Conservation (phyloP, 1,284 basidiomycete genomes). For the Singerocomus inundabilis region DNA sequence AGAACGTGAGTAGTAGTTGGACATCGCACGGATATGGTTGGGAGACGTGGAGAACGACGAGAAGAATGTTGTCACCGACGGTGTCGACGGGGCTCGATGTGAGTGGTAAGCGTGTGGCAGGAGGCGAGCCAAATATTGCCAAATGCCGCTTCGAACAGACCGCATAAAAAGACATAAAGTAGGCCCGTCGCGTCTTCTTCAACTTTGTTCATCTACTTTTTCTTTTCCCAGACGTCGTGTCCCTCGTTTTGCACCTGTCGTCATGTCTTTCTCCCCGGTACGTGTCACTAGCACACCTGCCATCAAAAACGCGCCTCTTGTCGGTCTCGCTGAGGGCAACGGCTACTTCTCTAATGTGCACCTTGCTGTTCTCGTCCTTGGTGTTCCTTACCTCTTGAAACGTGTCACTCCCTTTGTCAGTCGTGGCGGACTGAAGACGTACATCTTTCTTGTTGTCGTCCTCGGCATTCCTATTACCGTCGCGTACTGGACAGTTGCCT, state of each 20-base stretch:
- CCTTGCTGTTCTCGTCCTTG: slow-evolving; percentile 73
- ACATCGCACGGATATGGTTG: slow-evolving; percentile 30
- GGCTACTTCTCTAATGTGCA: slow-evolving; percentile 81
- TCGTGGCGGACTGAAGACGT: slow-evolving; percentile 81
- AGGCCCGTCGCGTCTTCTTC: not conserved
- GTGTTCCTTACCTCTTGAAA: slow-evolving; percentile 82
- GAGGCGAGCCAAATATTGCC: slow-evolving; percentile 21
- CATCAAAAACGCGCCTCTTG: slow-evolving; percentile 81
- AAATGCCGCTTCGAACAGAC: slow-evolving; percentile 18
- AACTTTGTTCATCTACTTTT: slow-evolving; percentile 22
- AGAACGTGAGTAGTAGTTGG: slow-evolving; percentile 52
- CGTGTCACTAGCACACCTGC: slow-evolving; percentile 60
- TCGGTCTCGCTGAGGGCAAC: slow-evolving; percentile 84
- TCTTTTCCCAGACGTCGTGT: slow-evolving; percentile 13
- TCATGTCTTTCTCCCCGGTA: slow-evolving; percentile 51
- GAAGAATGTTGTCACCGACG: not conserved
- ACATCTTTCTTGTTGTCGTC: slow-evolving; percentile 74
- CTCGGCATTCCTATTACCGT: slow-evolving; percentile 78
- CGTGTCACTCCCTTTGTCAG: slow-evolving; percentile 74
- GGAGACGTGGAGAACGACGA: not conserved
- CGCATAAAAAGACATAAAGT: slow-evolving; percentile 21
- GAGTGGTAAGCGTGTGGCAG: not conserved
- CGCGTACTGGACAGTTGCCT: slow-evolving; percentile 90
- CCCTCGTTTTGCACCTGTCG: slow-evolving; percentile 7
- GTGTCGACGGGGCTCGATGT: not conserved